Percentiles rank a stretch among this genome's conserved stretches.
Evolutionary conservation across 1,284 basidiomycete species (phyloP).

Genomic region (Boletus hoseneyae): DNA sequence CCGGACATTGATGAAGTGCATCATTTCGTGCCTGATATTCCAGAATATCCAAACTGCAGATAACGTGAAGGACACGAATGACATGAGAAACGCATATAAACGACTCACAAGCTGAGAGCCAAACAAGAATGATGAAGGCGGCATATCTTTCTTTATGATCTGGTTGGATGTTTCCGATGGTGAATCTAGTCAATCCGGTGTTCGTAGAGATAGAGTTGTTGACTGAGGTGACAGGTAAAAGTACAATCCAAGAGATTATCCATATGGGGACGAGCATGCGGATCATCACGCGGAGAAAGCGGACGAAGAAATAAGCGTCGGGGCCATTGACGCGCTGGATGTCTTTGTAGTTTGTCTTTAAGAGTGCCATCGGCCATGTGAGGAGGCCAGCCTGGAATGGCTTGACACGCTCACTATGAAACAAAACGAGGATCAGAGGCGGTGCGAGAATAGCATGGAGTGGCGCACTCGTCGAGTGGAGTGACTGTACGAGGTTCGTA

Average conservation of each 20-base stretch:
- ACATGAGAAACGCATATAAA: neutral
- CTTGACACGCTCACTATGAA: constrained; percentile 50
- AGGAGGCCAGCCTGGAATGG: constrained; percentile 46
- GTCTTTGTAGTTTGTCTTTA: constrained; percentile 53
- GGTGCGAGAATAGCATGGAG: constrained; percentile 2
- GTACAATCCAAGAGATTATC: constrained; percentile 69
- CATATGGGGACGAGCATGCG: constrained; percentile 82
- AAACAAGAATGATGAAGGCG: constrained; percentile 73
- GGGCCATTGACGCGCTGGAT: constrained; percentile 79
- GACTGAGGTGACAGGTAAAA: constrained; percentile 67
- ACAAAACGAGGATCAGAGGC: constrained; percentile 1
- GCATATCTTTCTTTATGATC: constrained; percentile 59
- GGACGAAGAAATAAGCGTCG: constrained; percentile 93
- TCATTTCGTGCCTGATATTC: constrained; percentile 80
- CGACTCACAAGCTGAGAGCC: constrained; percentile 69
- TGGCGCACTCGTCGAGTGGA: constrained; percentile 43
- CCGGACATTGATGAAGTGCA: constrained; percentile 75
- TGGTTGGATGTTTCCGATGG: constrained; percentile 73
- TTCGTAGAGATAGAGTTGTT: constrained; percentile 46
- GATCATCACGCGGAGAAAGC: constrained; percentile 81
- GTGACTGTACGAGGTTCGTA: constrained; percentile 81
- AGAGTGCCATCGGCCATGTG: constrained; percentile 60
- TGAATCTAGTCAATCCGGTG: constrained; percentile 70
- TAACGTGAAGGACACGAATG: constrained; percentile 1
- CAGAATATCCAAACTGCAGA: constrained; percentile 78